phyloP scores from a whole-genome alignment of 768 basidiomycete genomes.

The Guyanaporus albipodus region DNA sequence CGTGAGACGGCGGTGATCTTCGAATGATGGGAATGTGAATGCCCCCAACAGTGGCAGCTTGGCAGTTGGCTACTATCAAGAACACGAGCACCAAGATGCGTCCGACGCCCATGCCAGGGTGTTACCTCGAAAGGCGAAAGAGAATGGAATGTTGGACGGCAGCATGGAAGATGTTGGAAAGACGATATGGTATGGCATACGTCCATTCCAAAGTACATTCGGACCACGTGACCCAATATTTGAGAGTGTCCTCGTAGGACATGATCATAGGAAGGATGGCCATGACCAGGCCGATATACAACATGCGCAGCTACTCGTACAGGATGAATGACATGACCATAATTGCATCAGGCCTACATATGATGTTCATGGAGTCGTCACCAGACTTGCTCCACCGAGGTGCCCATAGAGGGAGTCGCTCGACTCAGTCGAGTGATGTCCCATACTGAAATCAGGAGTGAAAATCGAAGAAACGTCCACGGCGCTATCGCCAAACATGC shows the following conservation, averaged over 20 bases:
- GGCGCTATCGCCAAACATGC: slow-evolving; percentile 47
- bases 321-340: slow-evolving; percentile 4
- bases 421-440: slow-evolving; percentile 23
- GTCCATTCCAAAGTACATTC: slow-evolving; percentile 11
- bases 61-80: not conserved
- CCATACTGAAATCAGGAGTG: slow-evolving; percentile 28
- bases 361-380: slow-evolving; percentile 25
- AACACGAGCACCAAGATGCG: slow-evolving; percentile 6
- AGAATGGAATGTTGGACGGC: too few species aligned
- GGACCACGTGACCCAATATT: slow-evolving; percentile 7
- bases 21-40: slow-evolving; percentile 25
- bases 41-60: slow-evolving; percentile 13
- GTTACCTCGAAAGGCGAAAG: too few species aligned
- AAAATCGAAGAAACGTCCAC: slow-evolving; percentile 37
- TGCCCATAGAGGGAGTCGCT: slow-evolving; percentile 29
- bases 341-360: not conserved
- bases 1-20: not conserved
- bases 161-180: too few species aligned
- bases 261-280: not conserved
- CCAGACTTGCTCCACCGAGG: slow-evolving; percentile 19
- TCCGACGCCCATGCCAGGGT: slow-evolving; percentile 1
- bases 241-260: not conserved
- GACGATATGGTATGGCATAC: too few species aligned
- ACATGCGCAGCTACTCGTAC: slow-evolving; percentile 13
- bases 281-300: slow-evolving; percentile 5